Evolutionary conservation across 78 protist genomes (phyloP).

Genomic region (Acrasis kona): DNA sequence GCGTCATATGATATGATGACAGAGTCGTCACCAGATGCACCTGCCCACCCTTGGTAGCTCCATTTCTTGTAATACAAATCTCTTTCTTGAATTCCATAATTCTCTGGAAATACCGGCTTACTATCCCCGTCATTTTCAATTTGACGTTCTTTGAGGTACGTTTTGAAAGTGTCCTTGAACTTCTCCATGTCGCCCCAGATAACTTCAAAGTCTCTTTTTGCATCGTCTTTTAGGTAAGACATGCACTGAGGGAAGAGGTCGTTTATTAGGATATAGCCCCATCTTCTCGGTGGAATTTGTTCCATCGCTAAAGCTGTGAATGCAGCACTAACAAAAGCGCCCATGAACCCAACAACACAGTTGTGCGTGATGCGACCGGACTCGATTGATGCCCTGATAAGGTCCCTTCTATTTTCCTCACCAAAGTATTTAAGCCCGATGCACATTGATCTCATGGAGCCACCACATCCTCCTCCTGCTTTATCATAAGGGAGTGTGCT

Average conservation of each 20-base stretch:
- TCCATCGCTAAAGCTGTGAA: slow-evolving; percentile 58
- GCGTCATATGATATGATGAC: slow-evolving; percentile 63
- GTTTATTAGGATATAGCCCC: slow-evolving; percentile 11
- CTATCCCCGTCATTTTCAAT: slow-evolving; percentile 7
- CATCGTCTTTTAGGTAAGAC: slow-evolving; percentile 29
- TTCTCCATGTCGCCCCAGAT: slow-evolving; percentile 22
- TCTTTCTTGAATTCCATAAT: slow-evolving; percentile 25
- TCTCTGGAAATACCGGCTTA: slow-evolving; percentile 50
- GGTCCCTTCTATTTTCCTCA: background rate
- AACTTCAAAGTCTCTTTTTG: slow-evolving; percentile 6
- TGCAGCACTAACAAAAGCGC: slow-evolving; percentile 57
- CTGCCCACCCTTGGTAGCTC: slow-evolving; percentile 53
- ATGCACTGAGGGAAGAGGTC: slow-evolving; percentile 29
- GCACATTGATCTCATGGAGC: slow-evolving; percentile 65
- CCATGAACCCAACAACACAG: slow-evolving; percentile 46
- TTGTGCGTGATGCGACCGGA: slow-evolving; percentile 62
- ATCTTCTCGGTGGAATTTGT: background rate
- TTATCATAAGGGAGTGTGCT: slow-evolving; percentile 16
- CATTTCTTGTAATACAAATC: slow-evolving; percentile 30
- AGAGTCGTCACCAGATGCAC: slow-evolving; percentile 51
- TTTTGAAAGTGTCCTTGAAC: slow-evolving; percentile 29
- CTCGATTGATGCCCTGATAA: slow-evolving; percentile 41
- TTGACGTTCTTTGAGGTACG: slow-evolving; percentile 26
- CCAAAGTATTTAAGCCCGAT: slow-evolving; percentile 41
- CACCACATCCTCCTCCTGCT: slow-evolving; percentile 69